Evolutionary conservation across 805 yeast species (phyloP).

Genomic region (Wickerhamiella sorbophila): DNA sequence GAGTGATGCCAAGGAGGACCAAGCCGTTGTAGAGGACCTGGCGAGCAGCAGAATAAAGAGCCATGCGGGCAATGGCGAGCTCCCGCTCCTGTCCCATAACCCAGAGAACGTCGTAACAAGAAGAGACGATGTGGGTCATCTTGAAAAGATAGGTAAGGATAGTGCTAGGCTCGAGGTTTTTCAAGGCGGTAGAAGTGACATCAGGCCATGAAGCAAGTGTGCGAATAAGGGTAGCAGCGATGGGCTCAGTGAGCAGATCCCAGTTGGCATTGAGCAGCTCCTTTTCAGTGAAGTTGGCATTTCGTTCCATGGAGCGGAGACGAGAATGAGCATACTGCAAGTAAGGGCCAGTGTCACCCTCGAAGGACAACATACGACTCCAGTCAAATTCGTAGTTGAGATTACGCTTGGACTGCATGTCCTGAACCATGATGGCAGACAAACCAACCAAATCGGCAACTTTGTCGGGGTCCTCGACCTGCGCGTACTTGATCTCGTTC

Average conservation of each 20-base stretch:
- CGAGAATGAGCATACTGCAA: constrained; percentile 97
- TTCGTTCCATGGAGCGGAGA: constrained; percentile 85
- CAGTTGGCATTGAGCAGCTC: constrained; percentile 35
- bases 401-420: constrained; percentile 93
- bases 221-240: constrained; percentile 59
- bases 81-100: constrained; percentile 89
- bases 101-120: constrained; percentile 93
- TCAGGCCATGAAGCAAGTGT: constrained; percentile 84
- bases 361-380: constrained; percentile 96
- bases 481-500: constrained; percentile 81
- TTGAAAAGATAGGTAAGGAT: constrained; percentile 86
- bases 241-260: constrained; percentile 51
- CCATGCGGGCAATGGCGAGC: constrained; percentile 79
- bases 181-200: constrained; percentile 63
- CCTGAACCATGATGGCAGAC: constrained; percentile 97
- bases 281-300: constrained; percentile 31
- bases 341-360: constrained; percentile 99
- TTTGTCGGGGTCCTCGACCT: constrained; percentile 83
- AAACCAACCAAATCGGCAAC: constrained; percentile 94
- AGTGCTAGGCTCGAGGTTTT: constrained; percentile 84
- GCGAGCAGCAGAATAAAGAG: constrained; percentile 78
- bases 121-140: constrained; percentile 84
- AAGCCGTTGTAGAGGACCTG: constrained; percentile 84
- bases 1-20: constrained; percentile 79
- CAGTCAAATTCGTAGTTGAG: constrained; percentile 94